Conservation (phyloP, 306 rosid species). For the Vicia faba region DNA sequence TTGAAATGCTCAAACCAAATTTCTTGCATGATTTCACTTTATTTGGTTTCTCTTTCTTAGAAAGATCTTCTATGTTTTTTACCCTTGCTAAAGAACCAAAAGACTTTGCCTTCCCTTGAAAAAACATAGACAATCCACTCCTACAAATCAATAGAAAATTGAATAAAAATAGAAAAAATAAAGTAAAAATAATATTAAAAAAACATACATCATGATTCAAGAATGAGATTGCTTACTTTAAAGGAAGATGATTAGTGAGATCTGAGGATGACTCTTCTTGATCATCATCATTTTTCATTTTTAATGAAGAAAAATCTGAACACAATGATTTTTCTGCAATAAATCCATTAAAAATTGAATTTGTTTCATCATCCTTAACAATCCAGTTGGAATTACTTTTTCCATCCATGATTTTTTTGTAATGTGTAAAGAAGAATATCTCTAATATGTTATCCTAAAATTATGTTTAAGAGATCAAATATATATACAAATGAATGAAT, state of each 20-base stretch:
- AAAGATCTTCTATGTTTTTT: constrained; percentile 65
- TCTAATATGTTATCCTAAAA: background rate
- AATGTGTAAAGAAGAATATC: background rate
- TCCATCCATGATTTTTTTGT: background rate
- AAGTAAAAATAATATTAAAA: background rate
- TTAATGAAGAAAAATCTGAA: constrained; percentile 47
- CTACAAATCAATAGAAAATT: constrained; percentile 45
- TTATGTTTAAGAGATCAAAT: no score
- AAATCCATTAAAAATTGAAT: no score
- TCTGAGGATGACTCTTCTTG: no score
- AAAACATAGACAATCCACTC: constrained; percentile 78
- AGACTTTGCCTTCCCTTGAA: constrained; percentile 77
- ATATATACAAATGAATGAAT: no score
- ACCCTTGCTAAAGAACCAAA: constrained; percentile 61
- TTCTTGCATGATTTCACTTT: no score
- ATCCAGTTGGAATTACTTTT: constrained; percentile 25
- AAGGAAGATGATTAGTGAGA: constrained; percentile 47
- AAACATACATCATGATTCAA: background rate
- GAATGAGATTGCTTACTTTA: constrained; percentile 54
- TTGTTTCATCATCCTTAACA: constrained; percentile 31
- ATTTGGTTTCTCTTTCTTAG: constrained; percentile 55
- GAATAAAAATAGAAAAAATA: no score
- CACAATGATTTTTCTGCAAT: constrained; percentile 44
- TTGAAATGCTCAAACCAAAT: no score
- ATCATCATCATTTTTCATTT: no score